Evolutionary conservation across 768 basidiomycete species (phyloP).

Genomic region (Lactifluus piperatus): DNA sequence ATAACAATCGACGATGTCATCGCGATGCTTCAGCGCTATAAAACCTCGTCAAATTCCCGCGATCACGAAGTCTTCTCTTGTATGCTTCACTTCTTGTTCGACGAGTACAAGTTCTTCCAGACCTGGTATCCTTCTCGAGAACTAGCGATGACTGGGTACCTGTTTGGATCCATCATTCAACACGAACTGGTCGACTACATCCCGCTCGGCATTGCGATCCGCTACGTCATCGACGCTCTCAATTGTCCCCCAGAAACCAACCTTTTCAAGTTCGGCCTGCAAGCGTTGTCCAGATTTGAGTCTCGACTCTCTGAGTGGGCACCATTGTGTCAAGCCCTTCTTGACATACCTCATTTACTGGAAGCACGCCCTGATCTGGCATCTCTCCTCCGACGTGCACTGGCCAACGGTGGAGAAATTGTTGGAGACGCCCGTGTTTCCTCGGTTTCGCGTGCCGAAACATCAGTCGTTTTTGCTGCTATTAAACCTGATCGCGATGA

Average conservation of each 20-base stretch:
- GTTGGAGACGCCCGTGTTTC: constrained; percentile 29
- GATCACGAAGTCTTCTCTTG: constrained; percentile 99
- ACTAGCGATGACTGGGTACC: constrained; percentile 88
- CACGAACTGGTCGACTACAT: constrained; percentile 88
- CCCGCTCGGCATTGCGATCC: constrained; percentile 91
- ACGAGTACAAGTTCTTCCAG: constrained; percentile 99
- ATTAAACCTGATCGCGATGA: constrained; percentile 65
- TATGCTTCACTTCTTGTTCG: constrained; percentile 98
- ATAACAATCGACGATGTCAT: constrained; percentile 94
- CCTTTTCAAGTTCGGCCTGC: constrained; percentile 90
- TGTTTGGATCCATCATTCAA: constrained; percentile 95
- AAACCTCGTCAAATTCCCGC: constrained; percentile 68
- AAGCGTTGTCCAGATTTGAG: constrained; percentile 85
- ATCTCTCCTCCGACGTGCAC: constrained; percentile 57
- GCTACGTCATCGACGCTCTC: constrained; percentile 92
- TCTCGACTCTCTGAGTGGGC: constrained; percentile 85
- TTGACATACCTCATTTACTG: constrained; percentile 78
- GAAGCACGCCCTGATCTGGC: constrained; percentile 81
- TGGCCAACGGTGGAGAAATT: constrained; percentile 44
- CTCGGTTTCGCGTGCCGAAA: constrained; percentile 30
- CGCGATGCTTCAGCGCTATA: constrained; percentile 74
- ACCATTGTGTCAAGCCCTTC: constrained; percentile 80
- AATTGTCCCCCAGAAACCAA: constrained; percentile 87
- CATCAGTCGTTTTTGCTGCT: constrained; percentile 58
- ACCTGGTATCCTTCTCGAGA: constrained; percentile 91